Conservation (phyloP, 1,284 basidiomycete species). For the Fistulinella cinereoalba region DNA sequence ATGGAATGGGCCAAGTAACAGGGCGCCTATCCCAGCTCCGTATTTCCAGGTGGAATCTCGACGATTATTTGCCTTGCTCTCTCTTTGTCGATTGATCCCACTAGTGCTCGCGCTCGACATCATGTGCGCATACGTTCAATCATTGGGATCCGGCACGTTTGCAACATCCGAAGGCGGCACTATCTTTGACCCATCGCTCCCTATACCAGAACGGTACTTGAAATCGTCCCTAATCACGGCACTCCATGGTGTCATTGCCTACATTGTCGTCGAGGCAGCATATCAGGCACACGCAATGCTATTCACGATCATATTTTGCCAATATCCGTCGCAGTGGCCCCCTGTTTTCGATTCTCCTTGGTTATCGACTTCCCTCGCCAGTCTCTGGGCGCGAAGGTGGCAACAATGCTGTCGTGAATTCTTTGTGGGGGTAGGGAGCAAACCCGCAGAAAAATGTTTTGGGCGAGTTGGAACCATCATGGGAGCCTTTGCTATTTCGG, state of each 20-base stretch:
- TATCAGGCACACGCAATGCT: slow-evolving; percentile 40
- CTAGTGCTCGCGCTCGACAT: neutral
- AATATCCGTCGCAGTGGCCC: slow-evolving; percentile 41
- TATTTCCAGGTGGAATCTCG: slow-evolving; percentile 21
- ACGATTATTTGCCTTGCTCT: slow-evolving; percentile 9
- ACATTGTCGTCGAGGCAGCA: slow-evolving; percentile 42
- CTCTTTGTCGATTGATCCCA: neutral
- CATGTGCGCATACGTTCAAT: neutral
- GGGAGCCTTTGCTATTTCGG: slow-evolving; percentile 57
- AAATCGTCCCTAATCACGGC: slow-evolving; percentile 43
- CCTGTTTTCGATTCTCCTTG: slow-evolving; percentile 42
- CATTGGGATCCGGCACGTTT: slow-evolving; percentile 24
- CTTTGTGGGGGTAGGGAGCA: slow-evolving; percentile 37
- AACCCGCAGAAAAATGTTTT: slow-evolving; percentile 33
- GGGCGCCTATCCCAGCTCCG: no score
- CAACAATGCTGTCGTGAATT: slow-evolving; percentile 42
- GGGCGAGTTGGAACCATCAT: slow-evolving; percentile 50
- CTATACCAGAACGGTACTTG: slow-evolving; percentile 41
- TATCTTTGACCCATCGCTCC: slow-evolving; percentile 48
- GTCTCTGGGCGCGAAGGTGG: slow-evolving; percentile 47
- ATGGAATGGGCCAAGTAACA: slow-evolving; percentile 20
- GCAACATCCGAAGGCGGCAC: slow-evolving; percentile 36
- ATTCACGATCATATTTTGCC: slow-evolving; percentile 39
- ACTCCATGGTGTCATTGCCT: slow-evolving; percentile 41
- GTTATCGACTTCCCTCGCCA: slow-evolving; percentile 37